phyloP scores from a whole-genome alignment of 345 rosid species.

The Dovyalis caffra region DNA sequence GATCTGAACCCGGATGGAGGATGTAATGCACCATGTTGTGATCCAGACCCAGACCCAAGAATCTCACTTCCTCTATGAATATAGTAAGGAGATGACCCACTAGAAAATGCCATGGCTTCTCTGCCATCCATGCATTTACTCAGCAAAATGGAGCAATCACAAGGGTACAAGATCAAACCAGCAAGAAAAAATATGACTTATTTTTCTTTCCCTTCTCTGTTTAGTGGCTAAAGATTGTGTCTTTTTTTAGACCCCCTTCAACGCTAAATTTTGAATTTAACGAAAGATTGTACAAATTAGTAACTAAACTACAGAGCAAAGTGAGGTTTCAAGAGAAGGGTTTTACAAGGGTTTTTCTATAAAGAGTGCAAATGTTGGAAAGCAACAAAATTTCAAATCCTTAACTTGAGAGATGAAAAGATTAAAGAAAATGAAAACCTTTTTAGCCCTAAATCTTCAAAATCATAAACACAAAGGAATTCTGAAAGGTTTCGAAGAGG shows the following conservation, averaged over 20 bases:
- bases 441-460: background rate
- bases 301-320: background rate
- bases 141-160: conserved; percentile 14
- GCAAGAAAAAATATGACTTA: background rate
- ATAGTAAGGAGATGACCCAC: conserved; percentile 76
- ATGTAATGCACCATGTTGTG: conserved; percentile 55
- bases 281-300: background rate
- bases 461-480: background rate
- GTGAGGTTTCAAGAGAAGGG: conserved; percentile 1
- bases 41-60: conserved; percentile 49
- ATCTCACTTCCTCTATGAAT: conserved; percentile 64
- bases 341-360: conserved; percentile 16
- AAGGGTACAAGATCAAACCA: conserved; percentile 1
- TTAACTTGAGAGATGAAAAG: background rate
- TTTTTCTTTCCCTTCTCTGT: background rate
- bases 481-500: conserved; percentile 4
- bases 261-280: background rate
- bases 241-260: background rate
- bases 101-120: conserved; percentile 86
- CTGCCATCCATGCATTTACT: conserved; percentile 98
- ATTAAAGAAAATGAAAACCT: background rate
- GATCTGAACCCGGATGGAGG: conserved; percentile 59
- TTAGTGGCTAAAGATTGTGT: background rate
- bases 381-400: background rate
- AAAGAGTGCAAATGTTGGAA: background rate